Conservation (phyloP, 1,284 basidiomycete genomes). For the Malassezia japonica region DNA sequence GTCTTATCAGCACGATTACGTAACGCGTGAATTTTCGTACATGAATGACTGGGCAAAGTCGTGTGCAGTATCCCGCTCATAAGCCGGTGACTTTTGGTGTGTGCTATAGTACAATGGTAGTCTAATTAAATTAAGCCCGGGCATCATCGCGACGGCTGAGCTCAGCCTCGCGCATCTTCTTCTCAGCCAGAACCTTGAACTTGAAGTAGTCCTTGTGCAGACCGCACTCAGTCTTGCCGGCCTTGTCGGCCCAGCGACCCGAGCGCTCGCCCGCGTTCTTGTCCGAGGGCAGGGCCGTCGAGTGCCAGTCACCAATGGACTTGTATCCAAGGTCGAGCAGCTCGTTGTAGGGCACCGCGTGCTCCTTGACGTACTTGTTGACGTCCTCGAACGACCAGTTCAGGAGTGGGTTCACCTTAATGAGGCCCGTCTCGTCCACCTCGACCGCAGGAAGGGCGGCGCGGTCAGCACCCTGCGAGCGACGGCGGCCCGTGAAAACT, state of each 20-base stretch:
- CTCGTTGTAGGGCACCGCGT: conserved; percentile 80
- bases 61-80: too few relatives aligned
- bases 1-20: too few relatives aligned
- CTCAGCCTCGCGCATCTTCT: conserved; percentile 39
- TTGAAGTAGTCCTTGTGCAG: conserved; percentile 57
- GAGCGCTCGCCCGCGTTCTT: conserved; percentile 66
- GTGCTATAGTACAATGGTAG: too few relatives aligned
- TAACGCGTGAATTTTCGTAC: too few relatives aligned
- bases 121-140: conserved; percentile 4
- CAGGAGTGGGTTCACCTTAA: conserved; percentile 91
- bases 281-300: conserved; percentile 59
- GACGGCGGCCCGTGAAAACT: conserved; percentile 85
- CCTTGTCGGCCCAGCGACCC: conserved; percentile 79
- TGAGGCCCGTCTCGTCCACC: conserved; percentile 76
- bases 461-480: conserved; percentile 82
- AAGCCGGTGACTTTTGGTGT: too few relatives aligned
- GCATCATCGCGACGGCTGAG: conserved; percentile 32
- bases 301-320: conserved; percentile 95
- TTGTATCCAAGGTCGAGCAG: conserved; percentile 83
- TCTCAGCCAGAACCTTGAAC: conserved; percentile 40
- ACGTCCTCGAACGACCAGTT: conserved; percentile 79
- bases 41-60: too few relatives aligned
- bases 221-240: conserved; percentile 86
- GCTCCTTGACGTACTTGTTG: conserved; percentile 71
- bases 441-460: conserved; percentile 75